Base-by-base conservation (phyloP, 2,329 filamentous ascomycete species). In the Leptographium procerum region DNA sequence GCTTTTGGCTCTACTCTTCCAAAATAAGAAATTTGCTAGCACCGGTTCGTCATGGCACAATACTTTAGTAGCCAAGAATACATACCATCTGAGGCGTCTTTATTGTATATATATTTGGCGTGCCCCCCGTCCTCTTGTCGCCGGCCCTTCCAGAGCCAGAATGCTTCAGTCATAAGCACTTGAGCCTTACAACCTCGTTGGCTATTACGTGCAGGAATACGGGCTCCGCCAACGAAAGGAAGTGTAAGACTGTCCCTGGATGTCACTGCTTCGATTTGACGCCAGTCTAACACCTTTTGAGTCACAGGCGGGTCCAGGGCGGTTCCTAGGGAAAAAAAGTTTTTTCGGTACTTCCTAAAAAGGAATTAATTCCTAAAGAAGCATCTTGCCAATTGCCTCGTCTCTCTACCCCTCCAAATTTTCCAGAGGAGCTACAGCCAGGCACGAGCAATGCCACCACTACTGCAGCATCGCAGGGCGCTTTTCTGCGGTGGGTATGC, bases 361-460 rank as follows among this genome's bases (percentile, higher is more conserved):
- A 48, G 54, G 54, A 19, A 56, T 48, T 57, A 57, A 52, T 57
- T 52, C 56, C 56, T 57, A 57, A 52, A 57, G 40, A 52, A 57
- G 56, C 33, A 43, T 24, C 40, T 29, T 36, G 16, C 24, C 55
- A 51, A 16, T 29, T 43, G 34, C 48, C 14, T 45, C 53, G 53
- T n/a, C n/a, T 26, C 36, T 22, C 36, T 36, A 55, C 53, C 53
- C 36, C 53, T 45, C 53, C 52, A 28, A 28, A 43, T 29, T 9
- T 24, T 45, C 51, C 36, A 40, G 52, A 19, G 13, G 5, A 13
- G 9, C 14, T 29, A 9, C 28, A 6, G 4, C 28, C 22, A 56
- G 22, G n/a, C 28, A 22, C 43, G 29, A 56, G 55, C 43, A n/a
- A 63, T 63, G 62, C 52, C 59, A 16, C 33, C 52, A 16, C 24